Evolutionary conservation across 306 rosid species (phyloP), one percentile per base, ranked within the genome.

Genomic region (Dryas octopetala): DNA sequence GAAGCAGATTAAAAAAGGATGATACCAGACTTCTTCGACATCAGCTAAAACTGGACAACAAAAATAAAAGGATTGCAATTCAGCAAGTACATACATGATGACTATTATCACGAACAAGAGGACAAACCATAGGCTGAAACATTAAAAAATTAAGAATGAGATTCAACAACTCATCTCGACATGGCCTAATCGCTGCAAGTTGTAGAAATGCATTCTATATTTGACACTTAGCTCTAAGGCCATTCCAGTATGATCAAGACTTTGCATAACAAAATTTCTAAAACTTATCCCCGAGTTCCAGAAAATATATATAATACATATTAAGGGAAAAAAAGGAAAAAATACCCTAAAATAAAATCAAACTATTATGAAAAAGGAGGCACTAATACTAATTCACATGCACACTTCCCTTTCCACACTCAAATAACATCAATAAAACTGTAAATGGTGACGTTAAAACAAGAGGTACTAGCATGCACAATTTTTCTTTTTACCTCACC

Each of bases 341-440:
- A 23, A 23, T 23, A 23, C 38, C 38, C 38, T 32, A 57, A 45
- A 57, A 55, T 1, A 13, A 68, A 12, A 19, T 13, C 0, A 17
- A 54, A 5, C 32, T 44, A 71, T 17, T 13, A 71, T 17, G 43
- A 44, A 12, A 45, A 32, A 1, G 40, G 19, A 45, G 5, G 66
- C 17, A 15, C 66, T 44, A 57, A 57, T 59, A 59, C 76, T 46
- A 43, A 38, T 40, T 45, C 13, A 73, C 11, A 47, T 11, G 59
- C 5, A 28, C 43, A 6, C 76, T 40, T 46, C 4, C 4, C 4
- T 9, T 44, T 59, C 47, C 76, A 14, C 54, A 46, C 14, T 70
- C 76, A 45, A 52, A 28, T 60, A 46, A 59, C 19, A 63, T 40
- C 69, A 71, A 73, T 47, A 4, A 47, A 60, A 46, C n/a, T 48